Base-by-base conservation (phyloP, 2,329 filamentous ascomycete genomes). In the Epichloe scottii region DNA sequence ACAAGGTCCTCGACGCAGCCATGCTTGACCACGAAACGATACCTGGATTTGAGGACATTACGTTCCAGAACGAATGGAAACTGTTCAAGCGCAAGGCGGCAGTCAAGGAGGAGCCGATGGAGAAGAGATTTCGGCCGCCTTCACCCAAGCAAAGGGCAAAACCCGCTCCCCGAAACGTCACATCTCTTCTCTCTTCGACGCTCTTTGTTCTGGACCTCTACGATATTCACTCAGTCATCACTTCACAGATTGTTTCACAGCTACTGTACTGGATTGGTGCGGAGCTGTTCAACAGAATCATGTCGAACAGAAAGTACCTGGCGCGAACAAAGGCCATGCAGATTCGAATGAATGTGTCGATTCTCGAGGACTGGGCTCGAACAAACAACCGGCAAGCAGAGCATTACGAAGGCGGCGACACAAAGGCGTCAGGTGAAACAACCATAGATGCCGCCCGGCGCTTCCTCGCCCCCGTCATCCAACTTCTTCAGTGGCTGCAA, bases 1-100 rank as follows among this genome's bases (percentile, higher is more conserved):
- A 98, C 71, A 97, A 96, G 69, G 88, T 95, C 37, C 73, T 98
- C 42, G 91, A 97, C 64, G 76, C 81, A 30, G 90, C 90, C 19
- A 95, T 98, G 86, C 77, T 98, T 47, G 93, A 98, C 61, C 91
- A 97, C 66, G 93, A 98, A 69, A 96, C 90, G 0, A 98, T 98
- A 56, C 91, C 93, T 1, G 93, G 93, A 0, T 93, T 98, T 58
- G 91, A 97, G 63, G 91, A 95, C 62, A 89, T 98, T 53, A 84
- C 89, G 5, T 98, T 98, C 62, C 91, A 97, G 65, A 90, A 97
- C 63, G 93, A 98, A 65, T 98, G 93, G 93, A 96, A 95, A 61
- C 77, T 98, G 38, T 95, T 98, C 70, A 90, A 93, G 63, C 81
- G 86, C 51, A 97, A 95, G 67, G 81, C 85, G 54, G 89, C 94